Conservation (phyloP, 2,329 filamentous ascomycete species). For the Cercospora zeae-maydis region DNA sequence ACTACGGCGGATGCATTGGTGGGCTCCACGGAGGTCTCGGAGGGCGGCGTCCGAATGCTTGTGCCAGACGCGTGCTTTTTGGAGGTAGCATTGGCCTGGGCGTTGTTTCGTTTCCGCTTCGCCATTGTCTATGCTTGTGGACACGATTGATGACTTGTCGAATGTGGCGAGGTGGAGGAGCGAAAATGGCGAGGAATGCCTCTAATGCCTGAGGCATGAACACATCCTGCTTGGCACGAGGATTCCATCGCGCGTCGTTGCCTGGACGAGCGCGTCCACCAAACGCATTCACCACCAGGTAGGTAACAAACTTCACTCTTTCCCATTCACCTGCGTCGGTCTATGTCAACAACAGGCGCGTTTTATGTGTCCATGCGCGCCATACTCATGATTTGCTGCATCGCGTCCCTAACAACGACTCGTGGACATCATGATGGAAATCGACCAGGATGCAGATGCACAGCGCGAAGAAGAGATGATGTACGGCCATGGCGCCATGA, state of each 20-base stretch:
- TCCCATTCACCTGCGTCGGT: neutral
- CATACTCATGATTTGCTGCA: neutral
- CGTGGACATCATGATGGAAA: conserved; percentile 34
- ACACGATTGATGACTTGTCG: neutral
- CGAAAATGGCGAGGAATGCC: neutral
- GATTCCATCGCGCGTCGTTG: neutral
- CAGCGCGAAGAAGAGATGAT: conserved; percentile 48
- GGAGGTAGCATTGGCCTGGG: neutral
- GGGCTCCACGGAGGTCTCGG: conserved; percentile 7
- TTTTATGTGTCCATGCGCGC: too few species aligned
- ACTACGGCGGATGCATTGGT: conserved; percentile 10
- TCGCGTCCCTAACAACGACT: neutral
- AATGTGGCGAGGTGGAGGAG: neutral
- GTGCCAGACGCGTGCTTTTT: conserved; percentile 7
- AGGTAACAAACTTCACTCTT: neutral
- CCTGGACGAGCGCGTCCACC: neutral
- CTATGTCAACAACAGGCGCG: conserved; percentile 2
- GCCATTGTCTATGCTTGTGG: neutral
- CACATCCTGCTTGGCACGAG: neutral
- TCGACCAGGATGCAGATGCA: conserved; percentile 39
- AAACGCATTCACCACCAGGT: conserved; percentile 4
- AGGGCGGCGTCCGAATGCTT: conserved; percentile 8
- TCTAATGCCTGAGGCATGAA: neutral
- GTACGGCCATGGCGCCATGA: conserved; percentile 46
- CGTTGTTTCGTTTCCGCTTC: conserved; percentile 15